phyloP scores from a whole-genome alignment of 768 basidiomycete genomes.

The Hygrophorus russula region DNA sequence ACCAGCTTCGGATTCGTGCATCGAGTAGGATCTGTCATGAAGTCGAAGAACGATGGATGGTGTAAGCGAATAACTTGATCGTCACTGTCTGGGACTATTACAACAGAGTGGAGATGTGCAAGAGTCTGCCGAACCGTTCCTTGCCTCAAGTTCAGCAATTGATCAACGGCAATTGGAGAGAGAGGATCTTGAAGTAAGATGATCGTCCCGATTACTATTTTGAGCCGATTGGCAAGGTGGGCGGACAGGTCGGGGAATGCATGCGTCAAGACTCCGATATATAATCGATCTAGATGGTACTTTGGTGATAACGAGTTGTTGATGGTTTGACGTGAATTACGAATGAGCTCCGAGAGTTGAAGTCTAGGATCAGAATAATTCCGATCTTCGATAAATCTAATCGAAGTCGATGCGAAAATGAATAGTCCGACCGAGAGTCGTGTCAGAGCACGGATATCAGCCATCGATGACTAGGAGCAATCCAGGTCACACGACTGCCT shows the following conservation, averaged over 20 bases:
- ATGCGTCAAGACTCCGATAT: neutral
- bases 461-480: constrained; percentile 12
- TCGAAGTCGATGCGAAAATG: constrained; percentile 16
- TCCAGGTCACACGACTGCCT: neutral
- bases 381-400: constrained; percentile 13
- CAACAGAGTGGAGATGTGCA: neutral
- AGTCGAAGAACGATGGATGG: no score
- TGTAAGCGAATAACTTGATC: neutral
- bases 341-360: constrained; percentile 6
- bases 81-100: neutral
- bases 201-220: neutral
- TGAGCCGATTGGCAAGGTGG: neutral
- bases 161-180: neutral
- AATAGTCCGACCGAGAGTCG: constrained; percentile 16
- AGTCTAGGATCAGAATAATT: constrained; percentile 3
- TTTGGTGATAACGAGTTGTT: no score
- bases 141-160: neutral
- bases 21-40: neutral
- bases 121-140: neutral
- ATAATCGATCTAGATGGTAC: neutral
- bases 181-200: neutral
- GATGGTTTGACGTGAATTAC: neutral
- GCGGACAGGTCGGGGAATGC: neutral
- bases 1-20: neutral
- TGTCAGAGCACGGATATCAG: constrained; percentile 9